A percentile compares a stretch with the other conserved stretches of the same genome.
Conservation (phyloP, 202 grass and related monocot genomes). For the Setaria italica region DNA sequence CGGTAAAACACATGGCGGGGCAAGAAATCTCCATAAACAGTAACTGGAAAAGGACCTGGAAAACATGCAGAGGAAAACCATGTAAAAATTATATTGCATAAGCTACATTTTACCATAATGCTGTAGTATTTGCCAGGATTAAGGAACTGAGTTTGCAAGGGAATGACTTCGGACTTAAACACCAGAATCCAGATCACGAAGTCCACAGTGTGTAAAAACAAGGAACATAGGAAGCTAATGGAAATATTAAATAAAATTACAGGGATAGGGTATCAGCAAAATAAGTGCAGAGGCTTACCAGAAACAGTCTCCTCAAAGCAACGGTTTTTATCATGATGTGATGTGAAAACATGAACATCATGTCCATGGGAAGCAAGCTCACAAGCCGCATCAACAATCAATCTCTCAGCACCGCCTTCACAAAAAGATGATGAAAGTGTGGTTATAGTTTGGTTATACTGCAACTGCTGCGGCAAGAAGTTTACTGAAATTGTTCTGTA, state of each 20-base stretch:
- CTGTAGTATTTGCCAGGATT: not conserved
- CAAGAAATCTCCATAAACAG: slow-evolving; percentile 90
- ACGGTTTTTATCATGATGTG: slow-evolving; percentile 87
- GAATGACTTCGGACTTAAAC: not conserved
- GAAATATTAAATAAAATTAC: not conserved
- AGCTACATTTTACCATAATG: not conserved
- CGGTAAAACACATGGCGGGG: slow-evolving; percentile 86
- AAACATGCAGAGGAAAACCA: slow-evolving; percentile 5
- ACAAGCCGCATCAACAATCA: slow-evolving; percentile 93
- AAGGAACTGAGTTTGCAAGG: slow-evolving; percentile 10
- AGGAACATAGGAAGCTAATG: not conserved
- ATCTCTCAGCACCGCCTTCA: slow-evolving; percentile 91
- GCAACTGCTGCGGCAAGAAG: not conserved
- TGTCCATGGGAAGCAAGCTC: slow-evolving; percentile 82
- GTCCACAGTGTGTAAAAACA: not conserved
- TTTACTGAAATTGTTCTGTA: not conserved
- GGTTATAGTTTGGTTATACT: not conserved
- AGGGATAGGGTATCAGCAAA: not conserved
- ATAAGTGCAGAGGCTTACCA: slow-evolving; percentile 52
- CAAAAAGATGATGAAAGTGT: not conserved
- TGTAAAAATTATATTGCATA: not conserved
- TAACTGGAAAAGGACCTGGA: slow-evolving; percentile 81
- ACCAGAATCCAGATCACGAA: not conserved
- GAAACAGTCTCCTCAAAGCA: slow-evolving; percentile 97
- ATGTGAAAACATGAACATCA: slow-evolving; percentile 85